Conservation (phyloP, 306 rosid species). For the Mucuna pruriens region DNA sequence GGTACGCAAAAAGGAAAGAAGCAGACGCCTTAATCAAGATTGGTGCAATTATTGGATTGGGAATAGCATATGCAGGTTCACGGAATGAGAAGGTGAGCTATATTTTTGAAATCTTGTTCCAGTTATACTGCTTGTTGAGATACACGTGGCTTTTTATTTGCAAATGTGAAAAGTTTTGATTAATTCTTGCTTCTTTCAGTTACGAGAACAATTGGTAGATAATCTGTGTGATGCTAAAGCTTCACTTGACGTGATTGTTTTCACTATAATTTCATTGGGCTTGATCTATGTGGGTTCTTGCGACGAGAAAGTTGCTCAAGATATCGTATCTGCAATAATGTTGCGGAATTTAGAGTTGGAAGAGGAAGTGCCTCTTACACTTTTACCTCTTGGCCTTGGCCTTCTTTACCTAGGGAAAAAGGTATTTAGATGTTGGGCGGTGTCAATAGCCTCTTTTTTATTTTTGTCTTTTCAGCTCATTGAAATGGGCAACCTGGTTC, state of each 20-base stretch:
- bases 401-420: conserved; percentile 94
- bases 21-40: conserved; percentile 79
- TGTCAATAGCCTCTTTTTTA: background rate
- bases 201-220: conserved; percentile 67
- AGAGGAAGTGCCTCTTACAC: conserved; percentile 67
- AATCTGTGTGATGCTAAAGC: conserved; percentile 84
- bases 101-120: background rate
- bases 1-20: conserved; percentile 77
- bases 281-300: conserved; percentile 90
- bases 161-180: background rate
- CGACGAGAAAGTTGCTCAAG: conserved; percentile 90
- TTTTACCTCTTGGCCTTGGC: conserved; percentile 90
- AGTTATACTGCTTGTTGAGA: conserved; percentile 1
- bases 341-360: conserved; percentile 85
- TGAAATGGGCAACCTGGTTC: background rate
- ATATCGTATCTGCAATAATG: conserved; percentile 90
- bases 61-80: conserved; percentile 91
- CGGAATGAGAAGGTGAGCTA: conserved; percentile 69
- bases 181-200: conserved; percentile 49
- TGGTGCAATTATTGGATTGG: conserved; percentile 95
- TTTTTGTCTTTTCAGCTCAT: background rate
- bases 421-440: conserved; percentile 48
- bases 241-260: conserved; percentile 86
- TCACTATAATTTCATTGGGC: conserved; percentile 91
- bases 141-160: background rate